A percentile compares a stretch with the other conserved stretches of the same genome.
Conservation (phyloP, 108 stramenopile genomes). For the Epithemia pelagica region DNA sequence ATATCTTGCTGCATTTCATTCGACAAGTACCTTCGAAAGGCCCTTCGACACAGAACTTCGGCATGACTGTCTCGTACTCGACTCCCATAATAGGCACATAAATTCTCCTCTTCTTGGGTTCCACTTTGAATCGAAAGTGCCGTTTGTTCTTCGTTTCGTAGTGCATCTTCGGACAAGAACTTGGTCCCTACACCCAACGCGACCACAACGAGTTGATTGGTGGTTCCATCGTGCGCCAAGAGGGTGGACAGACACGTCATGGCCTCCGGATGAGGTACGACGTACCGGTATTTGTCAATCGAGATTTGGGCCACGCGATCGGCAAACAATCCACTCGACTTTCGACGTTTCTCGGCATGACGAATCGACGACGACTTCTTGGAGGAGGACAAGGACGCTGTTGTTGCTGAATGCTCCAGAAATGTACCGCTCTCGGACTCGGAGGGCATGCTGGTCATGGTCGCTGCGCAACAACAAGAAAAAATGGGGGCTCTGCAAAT, state of each 20-base stretch:
- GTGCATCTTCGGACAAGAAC: slow-evolving; percentile 44
- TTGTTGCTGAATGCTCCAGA: too few relatives aligned
- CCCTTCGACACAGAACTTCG: slow-evolving; percentile 75
- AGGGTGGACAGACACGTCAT: slow-evolving; percentile 74
- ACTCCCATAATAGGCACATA: slow-evolving; percentile 37
- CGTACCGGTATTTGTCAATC: slow-evolving; percentile 40
- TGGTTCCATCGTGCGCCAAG: slow-evolving; percentile 37
- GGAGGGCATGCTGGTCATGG: too few relatives aligned
- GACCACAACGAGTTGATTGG: slow-evolving; percentile 36
- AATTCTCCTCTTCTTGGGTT: background rate
- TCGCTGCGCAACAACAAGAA: too few relatives aligned
- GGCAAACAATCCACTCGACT: slow-evolving; percentile 67
- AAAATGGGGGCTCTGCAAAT: too few relatives aligned
- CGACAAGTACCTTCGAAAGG: slow-evolving; percentile 59
- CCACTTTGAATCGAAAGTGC: slow-evolving; percentile 16
- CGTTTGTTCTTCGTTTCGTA: slow-evolving; percentile 14
- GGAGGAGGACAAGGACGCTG: too few relatives aligned
- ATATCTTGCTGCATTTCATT: slow-evolving; percentile 48
- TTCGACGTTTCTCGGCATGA: slow-evolving; percentile 74
- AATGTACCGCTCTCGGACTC: too few relatives aligned
- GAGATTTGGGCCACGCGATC: slow-evolving; percentile 66
- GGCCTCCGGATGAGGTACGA: slow-evolving; percentile 39
- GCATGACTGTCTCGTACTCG: slow-evolving; percentile 79
- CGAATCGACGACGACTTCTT: slow-evolving; percentile 35
- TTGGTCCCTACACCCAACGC: slow-evolving; percentile 83